Base-by-base conservation (phyloP, 306 rosid genomes). In the Acmispon strigosus region DNA sequence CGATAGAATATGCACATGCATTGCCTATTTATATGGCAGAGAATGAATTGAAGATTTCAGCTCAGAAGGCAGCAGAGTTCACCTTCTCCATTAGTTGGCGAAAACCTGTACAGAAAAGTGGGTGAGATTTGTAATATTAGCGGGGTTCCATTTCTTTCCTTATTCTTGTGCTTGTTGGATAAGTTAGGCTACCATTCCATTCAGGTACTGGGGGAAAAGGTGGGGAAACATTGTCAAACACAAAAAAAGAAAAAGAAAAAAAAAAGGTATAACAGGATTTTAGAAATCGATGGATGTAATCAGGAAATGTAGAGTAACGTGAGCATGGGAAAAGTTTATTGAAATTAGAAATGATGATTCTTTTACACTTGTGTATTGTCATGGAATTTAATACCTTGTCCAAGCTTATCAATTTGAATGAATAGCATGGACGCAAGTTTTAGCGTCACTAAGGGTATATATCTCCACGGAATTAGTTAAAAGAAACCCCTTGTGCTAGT, bases 81-180 rank as follows among this genome's bases (percentile, higher is more conserved):
- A 58, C 56, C 34, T 84, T 73, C 86, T 79, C 83, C 70, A 63
- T 59, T 62, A 57, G 78, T 70, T 86, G 86, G 82, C 83, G 41
- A 74, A 80, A 66, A 82, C 72, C 69, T 91, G 97, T 91, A 91
- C 90, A 94, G 96, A 78, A 82, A 80, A 83, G 66, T 73, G 89
- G 96, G 92, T 77, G 90, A 82, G 89, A 82, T 69, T 77, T 94
- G 95, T 89, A 86, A 83, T 84, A 55, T 86, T 84, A 87, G 89
- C 78, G 74, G 93, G 81, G 85, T 82, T 87, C 73, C 76, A 76
- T 84, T 86, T 84, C 62, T 83, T 87, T 76, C 77, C 74, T 81
- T 80, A 84, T 87, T 81, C 81, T 74, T 84, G 81, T 84, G 92
- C 92, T 83, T 66, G 60, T 78, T 77, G 86, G 87, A 66, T 70